Base-by-base conservation (phyloP, 2,329 filamentous ascomycete species). In the Colletotrichum zoysiae region DNA sequence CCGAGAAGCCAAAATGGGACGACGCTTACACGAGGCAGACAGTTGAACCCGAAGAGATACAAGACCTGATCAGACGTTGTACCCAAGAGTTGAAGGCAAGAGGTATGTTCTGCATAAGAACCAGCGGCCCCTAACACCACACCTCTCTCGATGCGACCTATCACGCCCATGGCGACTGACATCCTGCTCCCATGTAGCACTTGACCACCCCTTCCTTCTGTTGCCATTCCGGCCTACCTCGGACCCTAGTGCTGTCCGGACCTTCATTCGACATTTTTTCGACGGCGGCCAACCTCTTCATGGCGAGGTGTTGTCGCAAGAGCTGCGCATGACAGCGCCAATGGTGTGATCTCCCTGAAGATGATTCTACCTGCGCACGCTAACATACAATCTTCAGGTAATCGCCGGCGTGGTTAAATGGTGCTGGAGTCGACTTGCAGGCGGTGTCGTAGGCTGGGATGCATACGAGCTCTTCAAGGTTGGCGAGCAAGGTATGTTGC, bases 391-490 rank as follows among this genome's bases (percentile, higher is more conserved):
- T 48, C 20, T 23, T 77, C 40, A 97, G 94, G 95, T 97, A 68
- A 89, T 99, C 65, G 95, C 95, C 75, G 96, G 95, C 77, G 95
- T 98, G 53, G 87, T 96, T 75, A 99, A 98, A 85, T 99, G 96
- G 96, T 98, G 95, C 82, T 99, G 96, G 96, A 95, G 94, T 80
- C 90, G 96, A 83, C 86, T 99, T 62, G 90, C 92, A 53, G 94
- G 95, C 71, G 96, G 96, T 78, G 91, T 99, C 18, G 95, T 99
- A 46, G 95, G 94, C 70, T 98, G 96, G 96, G 95, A 98, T 78
- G 94, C 94, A 53, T 99, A 99, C 79, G 95, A 98, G 80, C 88
- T 97, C 30, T 99, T 99, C 86, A 95, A 93, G 78, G 92, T 97
- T 75, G 96, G 96, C 79, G 96, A 99, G 84, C 90, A 92, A 86